Evolutionary conservation across 768 basidiomycete genomes (phyloP), one percentile per base, ranked within the genome.

Genomic region (Mycena galericulata): DNA sequence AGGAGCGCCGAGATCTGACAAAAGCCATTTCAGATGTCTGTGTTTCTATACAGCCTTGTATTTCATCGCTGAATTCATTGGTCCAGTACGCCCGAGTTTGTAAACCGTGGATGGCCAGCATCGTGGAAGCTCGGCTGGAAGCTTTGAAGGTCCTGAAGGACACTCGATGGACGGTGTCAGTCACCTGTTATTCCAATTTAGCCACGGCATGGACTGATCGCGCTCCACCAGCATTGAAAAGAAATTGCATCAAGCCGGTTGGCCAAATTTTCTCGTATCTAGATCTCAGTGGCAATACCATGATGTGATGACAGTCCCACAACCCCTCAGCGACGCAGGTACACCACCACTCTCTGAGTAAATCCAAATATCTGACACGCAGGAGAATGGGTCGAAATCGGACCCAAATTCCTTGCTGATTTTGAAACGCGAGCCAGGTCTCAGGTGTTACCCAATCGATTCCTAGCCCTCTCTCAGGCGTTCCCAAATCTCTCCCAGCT

Each of bases 191-290:
- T 38, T 2, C 15, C 15, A 22, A 20, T 34, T 6, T 38, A 10
- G 20, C 20, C 22, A 12, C 26, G 24, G 7, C 2, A 26, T 54
- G n/a, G 22, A 40, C 34, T 22, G 14, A 34, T 30, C n/a, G n/a
- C 30, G 1, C 22, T 3, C 22, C 26, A 14, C n/a, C 51, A 67
- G 65, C 18, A 56, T 67, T n/a, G 3, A n/a, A 43, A 22, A 24
- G 17, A 67, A 67, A 47, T 46, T 67, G 24, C 49, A n/a, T 20
- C 43, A 67, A 30, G 65, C 65, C 27, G 65, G 65, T 17, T 64
- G 62, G 62, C 53, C 29, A 22, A 3, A 60, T 22, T 20, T 0
- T 18, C 15, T 63, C 45, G 34, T 38, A 4, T 1, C 10, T 4
- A 7, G 34, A 14, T 4, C 2, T 3, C 8, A 45, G 14, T 54